Conservation (phyloP, 306 rosid species). For the Heteromeles arbutifolia region DNA sequence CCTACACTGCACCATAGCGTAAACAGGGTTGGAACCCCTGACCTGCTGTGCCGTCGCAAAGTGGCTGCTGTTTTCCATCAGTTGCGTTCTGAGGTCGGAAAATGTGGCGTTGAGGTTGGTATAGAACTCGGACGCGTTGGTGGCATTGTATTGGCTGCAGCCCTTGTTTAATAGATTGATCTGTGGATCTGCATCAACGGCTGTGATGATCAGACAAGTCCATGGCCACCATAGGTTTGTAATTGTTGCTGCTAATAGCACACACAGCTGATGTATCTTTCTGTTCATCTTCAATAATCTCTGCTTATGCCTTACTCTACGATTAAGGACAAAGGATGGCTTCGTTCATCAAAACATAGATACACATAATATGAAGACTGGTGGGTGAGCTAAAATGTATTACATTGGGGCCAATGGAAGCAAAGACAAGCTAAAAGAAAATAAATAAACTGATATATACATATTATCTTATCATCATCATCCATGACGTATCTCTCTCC, state of each 20-base stretch:
- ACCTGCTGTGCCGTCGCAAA: constrained; percentile 43
- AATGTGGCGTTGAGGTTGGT: constrained; percentile 47
- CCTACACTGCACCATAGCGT: constrained; percentile 57
- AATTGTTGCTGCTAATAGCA: neutral
- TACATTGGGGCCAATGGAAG: neutral
- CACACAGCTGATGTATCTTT: neutral
- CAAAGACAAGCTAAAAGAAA: neutral
- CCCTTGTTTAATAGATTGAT: constrained; percentile 40
- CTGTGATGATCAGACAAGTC: constrained; percentile 1
- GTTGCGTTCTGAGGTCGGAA: constrained; percentile 17
- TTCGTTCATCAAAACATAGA: neutral
- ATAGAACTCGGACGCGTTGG: constrained; percentile 32
- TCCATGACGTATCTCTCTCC: neutral
- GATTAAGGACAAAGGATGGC: neutral
- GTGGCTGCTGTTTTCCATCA: constrained; percentile 17
- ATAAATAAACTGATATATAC: too few relatives aligned
- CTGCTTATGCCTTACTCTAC: neutral
- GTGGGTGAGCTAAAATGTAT: neutral
- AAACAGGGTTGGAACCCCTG: constrained; percentile 31
- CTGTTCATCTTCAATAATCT: neutral
- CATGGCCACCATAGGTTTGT: constrained; percentile 6
- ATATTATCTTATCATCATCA: neutral
- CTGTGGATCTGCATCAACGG: constrained; percentile 36
- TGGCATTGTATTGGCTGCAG: constrained; percentile 58
- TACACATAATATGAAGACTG: neutral